Base-by-base conservation (phyloP, 2,329 filamentous ascomycete species). In the Zelopaecilomyces penicillatus region DNA sequence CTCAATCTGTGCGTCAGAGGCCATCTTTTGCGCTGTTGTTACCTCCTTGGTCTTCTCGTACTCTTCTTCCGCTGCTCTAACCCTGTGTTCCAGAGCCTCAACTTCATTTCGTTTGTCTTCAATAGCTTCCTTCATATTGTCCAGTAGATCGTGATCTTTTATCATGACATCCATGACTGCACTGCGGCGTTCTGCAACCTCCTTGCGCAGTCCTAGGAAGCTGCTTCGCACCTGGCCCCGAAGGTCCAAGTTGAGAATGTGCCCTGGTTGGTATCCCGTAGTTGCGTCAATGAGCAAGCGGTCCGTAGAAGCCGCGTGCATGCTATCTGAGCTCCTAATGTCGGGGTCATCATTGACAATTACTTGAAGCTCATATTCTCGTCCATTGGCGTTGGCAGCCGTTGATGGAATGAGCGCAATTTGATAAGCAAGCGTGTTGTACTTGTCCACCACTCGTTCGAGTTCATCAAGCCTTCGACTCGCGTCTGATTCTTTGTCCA, bases 101-200 rank as follows among this genome's bases (percentile, higher is more conserved):
- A 98, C 87, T 62, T 98, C 93, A 52, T 83, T 85, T 50, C 84
- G 78, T 69, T 95, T 96, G 66, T 98, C 91, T 61, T 96, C 90
- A 65, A 98, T 93, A 11, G 90, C 89, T 66, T 98, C 94, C 64
- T 93, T 93, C 62, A 96, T 91, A 54, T 86, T 87, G 63, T 97
- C 90, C 7, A 98, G 78, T 51, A 95, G 75, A 62, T 97, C 93
- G 58, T 95, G 86, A 54, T 95, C 89, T 59, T 93, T 91, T 77
- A 96, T 86, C 73, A 96, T 93, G 42, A 83, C 82, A 60, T 97
- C 91, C 57, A 95, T 82, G 1, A 85, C 85, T 5, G 78, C 71
- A 50, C 85, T 88, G 42, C 91, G 78, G 44, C 93, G 78, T 62
- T 96, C 89, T n/a, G 87, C 87, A 52, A 98, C 86, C 51, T 95